Evolutionary conservation across 176 grass and related monocot genomes (phyloP).

Genomic region (Chloris gayana): DNA sequence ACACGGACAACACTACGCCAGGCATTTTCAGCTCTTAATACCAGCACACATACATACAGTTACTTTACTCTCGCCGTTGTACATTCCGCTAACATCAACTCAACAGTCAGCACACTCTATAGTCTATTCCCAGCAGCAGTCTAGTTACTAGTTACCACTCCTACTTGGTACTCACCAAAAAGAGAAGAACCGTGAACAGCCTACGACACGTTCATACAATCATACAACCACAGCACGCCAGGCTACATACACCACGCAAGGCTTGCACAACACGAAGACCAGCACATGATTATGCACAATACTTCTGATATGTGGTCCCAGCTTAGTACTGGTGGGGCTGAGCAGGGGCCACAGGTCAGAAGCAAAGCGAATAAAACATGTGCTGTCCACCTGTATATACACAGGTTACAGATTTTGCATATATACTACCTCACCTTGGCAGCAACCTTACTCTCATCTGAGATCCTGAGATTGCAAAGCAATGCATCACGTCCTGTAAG

Average conservation of each 20-base stretch:
- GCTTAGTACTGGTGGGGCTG: slow-evolving; percentile 16
- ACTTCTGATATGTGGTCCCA: slow-evolving; percentile 15
- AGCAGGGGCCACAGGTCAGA: slow-evolving; percentile 33
- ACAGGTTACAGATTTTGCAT: neutral
- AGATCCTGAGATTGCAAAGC: slow-evolving; percentile 80
- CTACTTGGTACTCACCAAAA: neutral
- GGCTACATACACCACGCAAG: neutral
- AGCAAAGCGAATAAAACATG: slow-evolving; percentile 18
- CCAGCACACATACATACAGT: slow-evolving; percentile 16
- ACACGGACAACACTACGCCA: neutral
- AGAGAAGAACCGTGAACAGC: neutral
- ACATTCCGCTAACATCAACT: neutral
- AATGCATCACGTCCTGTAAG: slow-evolving; percentile 78
- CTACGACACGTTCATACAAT: neutral
- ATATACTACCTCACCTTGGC: slow-evolving; percentile 30
- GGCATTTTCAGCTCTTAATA: neutral
- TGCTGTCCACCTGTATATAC: neutral
- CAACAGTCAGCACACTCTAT: neutral
- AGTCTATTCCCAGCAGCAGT: no score
- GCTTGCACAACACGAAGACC: slow-evolving; percentile 11
- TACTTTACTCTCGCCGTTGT: neutral
- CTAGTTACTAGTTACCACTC: neutral
- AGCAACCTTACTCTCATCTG: slow-evolving; percentile 46
- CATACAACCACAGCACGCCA: neutral
- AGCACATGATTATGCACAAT: slow-evolving; percentile 32